phyloP scores from a whole-genome alignment of 768 basidiomycete genomes.

The Pleurotus salmoneostramineus region DNA sequence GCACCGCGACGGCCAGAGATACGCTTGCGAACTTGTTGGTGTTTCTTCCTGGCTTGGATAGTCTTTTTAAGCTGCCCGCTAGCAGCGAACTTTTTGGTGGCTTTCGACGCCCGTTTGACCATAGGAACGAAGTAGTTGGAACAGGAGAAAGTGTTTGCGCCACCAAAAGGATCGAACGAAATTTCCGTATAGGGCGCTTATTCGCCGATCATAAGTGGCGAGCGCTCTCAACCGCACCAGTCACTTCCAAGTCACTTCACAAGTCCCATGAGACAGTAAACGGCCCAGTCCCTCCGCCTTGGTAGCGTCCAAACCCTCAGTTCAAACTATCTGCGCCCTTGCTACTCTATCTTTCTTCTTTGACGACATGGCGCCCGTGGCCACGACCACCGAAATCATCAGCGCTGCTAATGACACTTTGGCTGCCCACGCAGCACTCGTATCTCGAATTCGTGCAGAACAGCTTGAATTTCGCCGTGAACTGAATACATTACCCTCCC shows the following conservation, averaged over 20 bases:
- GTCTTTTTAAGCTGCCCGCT: slow-evolving; percentile 87
- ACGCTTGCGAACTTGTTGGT: slow-evolving; percentile 72
- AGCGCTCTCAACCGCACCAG: neutral
- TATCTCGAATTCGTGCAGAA: slow-evolving; percentile 47
- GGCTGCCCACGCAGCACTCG: slow-evolving; percentile 53
- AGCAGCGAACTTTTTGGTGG: slow-evolving; percentile 83
- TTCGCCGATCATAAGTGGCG: neutral
- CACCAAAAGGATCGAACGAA: neutral
- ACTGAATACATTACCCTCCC: slow-evolving; percentile 50
- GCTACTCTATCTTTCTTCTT: neutral
- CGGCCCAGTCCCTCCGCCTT: no score
- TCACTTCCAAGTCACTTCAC: neutral
- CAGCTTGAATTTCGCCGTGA: slow-evolving; percentile 58
- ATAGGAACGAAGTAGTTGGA: slow-evolving; percentile 16
- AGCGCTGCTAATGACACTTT: slow-evolving; percentile 64
- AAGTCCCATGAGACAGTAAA: no score
- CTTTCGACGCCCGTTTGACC: slow-evolving; percentile 67
- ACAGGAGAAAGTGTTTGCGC: neutral
- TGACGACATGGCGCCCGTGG: neutral
- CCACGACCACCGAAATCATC: slow-evolving; percentile 45
- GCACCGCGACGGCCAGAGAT: slow-evolving; percentile 54
- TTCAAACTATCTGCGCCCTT: neutral
- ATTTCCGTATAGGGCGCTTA: neutral
- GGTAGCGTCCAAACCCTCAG: no score
- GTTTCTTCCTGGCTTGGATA: slow-evolving; percentile 80